Percentiles rank a stretch among this genome's conserved stretches.
phyloP scores from a whole-genome alignment of 2,329 filamentous ascomycete species.

The Amauroascus niger region DNA sequence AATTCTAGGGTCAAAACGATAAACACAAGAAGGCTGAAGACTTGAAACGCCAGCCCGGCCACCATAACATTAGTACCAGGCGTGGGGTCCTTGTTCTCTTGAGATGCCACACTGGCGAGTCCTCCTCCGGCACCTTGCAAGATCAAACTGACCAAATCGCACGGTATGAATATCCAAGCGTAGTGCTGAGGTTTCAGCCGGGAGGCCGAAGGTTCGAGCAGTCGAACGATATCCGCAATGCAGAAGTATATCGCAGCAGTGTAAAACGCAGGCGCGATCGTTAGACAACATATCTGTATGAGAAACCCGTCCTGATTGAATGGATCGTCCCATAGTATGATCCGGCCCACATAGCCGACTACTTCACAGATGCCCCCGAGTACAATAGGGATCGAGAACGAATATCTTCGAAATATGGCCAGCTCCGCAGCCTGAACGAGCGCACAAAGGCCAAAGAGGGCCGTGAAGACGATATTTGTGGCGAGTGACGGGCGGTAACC shows the following conservation, averaged over 20 bases:
- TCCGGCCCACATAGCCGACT: conserved; percentile 53
- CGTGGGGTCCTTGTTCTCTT: conserved; percentile 15
- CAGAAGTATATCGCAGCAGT: conserved; percentile 59
- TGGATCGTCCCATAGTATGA: conserved; percentile 49
- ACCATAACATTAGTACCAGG: conserved; percentile 34
- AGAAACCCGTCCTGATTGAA: conserved; percentile 53
- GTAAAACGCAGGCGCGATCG: conserved; percentile 47
- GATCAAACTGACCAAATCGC: conserved; percentile 35
- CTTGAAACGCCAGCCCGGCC: conserved; percentile 36
- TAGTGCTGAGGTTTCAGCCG: conserved; percentile 31
- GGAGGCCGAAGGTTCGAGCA: conserved; percentile 33
- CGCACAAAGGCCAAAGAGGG: conserved; percentile 37
- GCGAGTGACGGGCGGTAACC: conserved; percentile 36
- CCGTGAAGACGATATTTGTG: conserved; percentile 36
- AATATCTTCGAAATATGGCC: conserved; percentile 30
- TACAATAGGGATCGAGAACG: conserved; percentile 43
- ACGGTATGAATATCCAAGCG: conserved; percentile 34
- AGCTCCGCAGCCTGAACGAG: conserved; percentile 32
- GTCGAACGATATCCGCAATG: conserved; percentile 38
- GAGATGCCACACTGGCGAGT: conserved; percentile 22
- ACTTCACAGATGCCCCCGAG: conserved; percentile 50
- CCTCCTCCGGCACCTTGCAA: conserved; percentile 37
- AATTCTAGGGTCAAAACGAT: conserved; percentile 25
- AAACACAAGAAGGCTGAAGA: conserved; percentile 32
- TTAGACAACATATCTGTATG: conserved; percentile 56